phyloP scores from a whole-genome alignment of 148 eudicot genomes.

The Heliamphora exappendiculata region DNA sequence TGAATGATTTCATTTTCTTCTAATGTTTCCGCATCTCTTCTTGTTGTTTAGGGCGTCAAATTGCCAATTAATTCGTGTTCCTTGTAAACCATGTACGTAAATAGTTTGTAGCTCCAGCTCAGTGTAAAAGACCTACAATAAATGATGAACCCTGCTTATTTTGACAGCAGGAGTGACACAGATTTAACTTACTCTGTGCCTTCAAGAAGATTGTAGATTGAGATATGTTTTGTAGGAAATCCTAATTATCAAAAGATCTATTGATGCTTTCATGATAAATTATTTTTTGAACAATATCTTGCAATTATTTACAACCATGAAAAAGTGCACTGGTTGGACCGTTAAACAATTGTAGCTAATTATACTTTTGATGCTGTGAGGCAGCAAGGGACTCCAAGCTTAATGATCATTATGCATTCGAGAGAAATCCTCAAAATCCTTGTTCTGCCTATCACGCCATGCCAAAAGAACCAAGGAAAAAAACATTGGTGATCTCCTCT shows the following conservation, averaged over 20 bases:
- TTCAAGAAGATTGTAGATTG: not conserved
- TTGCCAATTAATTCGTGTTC: not conserved
- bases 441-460: conserved; percentile 11
- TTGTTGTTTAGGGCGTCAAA: not conserved
- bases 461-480: conserved; percentile 24
- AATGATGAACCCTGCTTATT: not conserved
- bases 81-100: not conserved
- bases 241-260: not conserved
- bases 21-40: not conserved
- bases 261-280: not conserved
- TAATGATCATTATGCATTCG: conserved; percentile 9
- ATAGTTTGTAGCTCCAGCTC: too few relatives aligned
- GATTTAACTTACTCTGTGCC: not conserved
- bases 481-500: conserved; percentile 26
- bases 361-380: conserved; percentile 26
- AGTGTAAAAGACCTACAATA: too few relatives aligned
- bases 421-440: conserved; percentile 9
- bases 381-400: conserved; percentile 30
- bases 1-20: not conserved
- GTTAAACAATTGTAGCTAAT: conserved; percentile 9
- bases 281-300: not conserved
- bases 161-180: too few relatives aligned
- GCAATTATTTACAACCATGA: not conserved
- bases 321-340: not conserved
- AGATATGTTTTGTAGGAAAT: not conserved